Evolutionary conservation across 345 rosid species (phyloP), one percentile per base, ranked within the genome.

Genomic region (Ailanthus altissimus): DNA sequence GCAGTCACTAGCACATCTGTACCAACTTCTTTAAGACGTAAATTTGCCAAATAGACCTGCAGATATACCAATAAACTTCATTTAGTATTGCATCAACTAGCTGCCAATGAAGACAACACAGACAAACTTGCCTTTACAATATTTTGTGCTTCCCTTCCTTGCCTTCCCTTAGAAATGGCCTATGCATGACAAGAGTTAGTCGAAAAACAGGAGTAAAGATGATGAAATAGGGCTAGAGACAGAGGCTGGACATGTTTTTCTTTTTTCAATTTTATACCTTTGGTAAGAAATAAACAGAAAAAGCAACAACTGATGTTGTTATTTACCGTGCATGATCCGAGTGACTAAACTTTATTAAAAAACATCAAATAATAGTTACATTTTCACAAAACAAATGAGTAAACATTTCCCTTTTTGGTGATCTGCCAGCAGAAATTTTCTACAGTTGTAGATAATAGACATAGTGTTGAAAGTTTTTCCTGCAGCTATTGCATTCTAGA

Each of bases 101-200:
- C 38, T 4, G 56, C 40, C 18, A 38, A 18, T 59, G 43, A 25
- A 66, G 49, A 76, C 63, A 78, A 77, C 70, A 77, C 11, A 36
- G 18, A 40, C 46, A 54, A 20, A 47, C 80, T 63, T 75, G 91
- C 98, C 88, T 75, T 88, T 68, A 93, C 85, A 67, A 88, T 70
- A 79, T 94, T 94, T 70, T 90, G 97, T 4, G 98, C 97, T 81
- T 93, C 98, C 83, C 93, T 90, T 84, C 98, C 99, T 70, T 95
- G 99, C 23, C 89, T 85, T 77, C 90, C 99, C 85, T 95, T 93
- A 6, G 99, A 91, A 77, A 91, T 81, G 49, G 88, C 88, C 97
- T 94, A 78, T 56, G 12, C 26, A 81, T 28, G 68, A 70, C n/a
- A 32, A 47, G 20, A 58, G 47, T 68, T 47, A 79, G 7, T 15